A percentile compares a stretch with the other conserved stretches of the same genome.
Evolutionary conservation across 2,329 filamentous ascomycete genomes (phyloP).

Genomic region (Penicillium sclerotigenum): DNA sequence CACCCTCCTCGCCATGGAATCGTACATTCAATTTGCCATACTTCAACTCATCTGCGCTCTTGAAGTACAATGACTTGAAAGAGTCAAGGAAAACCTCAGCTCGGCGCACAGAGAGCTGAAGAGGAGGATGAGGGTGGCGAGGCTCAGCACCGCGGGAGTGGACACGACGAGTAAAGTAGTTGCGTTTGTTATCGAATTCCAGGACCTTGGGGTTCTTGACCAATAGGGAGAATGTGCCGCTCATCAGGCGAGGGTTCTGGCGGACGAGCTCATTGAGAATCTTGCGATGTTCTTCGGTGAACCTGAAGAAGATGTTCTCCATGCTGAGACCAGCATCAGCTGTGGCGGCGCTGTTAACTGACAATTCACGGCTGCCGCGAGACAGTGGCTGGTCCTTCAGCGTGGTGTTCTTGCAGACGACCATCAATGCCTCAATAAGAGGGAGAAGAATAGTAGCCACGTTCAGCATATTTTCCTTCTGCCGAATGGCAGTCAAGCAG

Average conservation of each 20-base stretch:
- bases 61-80: constrained; percentile 97
- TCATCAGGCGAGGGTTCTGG: constrained; percentile 97
- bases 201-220: constrained; percentile 99
- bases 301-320: constrained; percentile 90
- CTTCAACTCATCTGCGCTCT: constrained; percentile 94
- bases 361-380: constrained; percentile 62
- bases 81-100: constrained; percentile 98
- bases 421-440: constrained; percentile 95
- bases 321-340: constrained; percentile 69
- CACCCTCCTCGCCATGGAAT: constrained; percentile 95
- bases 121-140: constrained; percentile 68
- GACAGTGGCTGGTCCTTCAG: constrained; percentile 62
- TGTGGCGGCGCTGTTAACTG: constrained; percentile 66
- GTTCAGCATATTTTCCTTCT: constrained; percentile 93
- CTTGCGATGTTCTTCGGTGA: constrained; percentile 95
- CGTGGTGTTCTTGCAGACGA: constrained; percentile 97
- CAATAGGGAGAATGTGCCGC: constrained; percentile 88
- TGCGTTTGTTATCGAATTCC: constrained; percentile 99
- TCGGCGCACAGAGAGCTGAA: constrained; percentile 86
- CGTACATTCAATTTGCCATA: constrained; percentile 97
- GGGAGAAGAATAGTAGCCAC: constrained; percentile 94
- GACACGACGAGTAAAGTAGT: constrained; percentile 94
- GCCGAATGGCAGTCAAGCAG: constrained; percentile 80
- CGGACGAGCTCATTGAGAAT: constrained; percentile 97
- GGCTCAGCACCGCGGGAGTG: constrained; percentile 70